These are phyloP conservation scores for Chenopodium formosanum DNA, from an alignment of 148 eudicot species.

Conservation along the genomic window DNA sequence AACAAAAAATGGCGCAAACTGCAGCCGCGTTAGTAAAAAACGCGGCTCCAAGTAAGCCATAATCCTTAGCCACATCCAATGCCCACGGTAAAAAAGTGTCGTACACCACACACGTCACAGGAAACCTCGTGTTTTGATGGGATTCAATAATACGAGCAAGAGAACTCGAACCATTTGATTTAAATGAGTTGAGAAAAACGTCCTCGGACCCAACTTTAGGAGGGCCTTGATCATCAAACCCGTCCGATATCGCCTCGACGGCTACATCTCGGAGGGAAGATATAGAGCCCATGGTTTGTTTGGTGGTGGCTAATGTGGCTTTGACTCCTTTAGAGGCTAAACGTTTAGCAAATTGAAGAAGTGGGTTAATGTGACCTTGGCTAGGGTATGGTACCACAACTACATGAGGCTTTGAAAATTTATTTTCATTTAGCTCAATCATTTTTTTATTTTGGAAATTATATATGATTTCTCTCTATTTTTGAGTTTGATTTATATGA, in stretches of 20 bases:
- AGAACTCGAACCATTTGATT: slow-evolving; percentile 41
- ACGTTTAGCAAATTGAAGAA: slow-evolving; percentile 71
- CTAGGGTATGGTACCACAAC: slow-evolving; percentile 56
- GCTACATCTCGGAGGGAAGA: slow-evolving; percentile 18
- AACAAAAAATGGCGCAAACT: slow-evolving; percentile 41
- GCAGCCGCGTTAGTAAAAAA: slow-evolving; percentile 65
- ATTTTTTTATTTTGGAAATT: not conserved
- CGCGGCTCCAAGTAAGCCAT: slow-evolving; percentile 46
- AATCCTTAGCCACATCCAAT: slow-evolving; percentile 53
- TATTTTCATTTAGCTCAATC: not conserved
- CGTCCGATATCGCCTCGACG: slow-evolving; percentile 63
- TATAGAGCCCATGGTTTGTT: slow-evolving; percentile 35
- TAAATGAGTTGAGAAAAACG: slow-evolving; percentile 38
- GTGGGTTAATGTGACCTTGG: slow-evolving; percentile 82
- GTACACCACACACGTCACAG: slow-evolving; percentile 51
- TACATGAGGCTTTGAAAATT: slow-evolving; percentile 31
- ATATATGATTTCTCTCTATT: too few relatives aligned
- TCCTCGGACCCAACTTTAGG: slow-evolving; percentile 27
- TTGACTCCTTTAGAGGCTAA: slow-evolving; percentile 53
- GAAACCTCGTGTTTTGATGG: slow-evolving; percentile 26
- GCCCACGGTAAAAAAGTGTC: slow-evolving; percentile 72
- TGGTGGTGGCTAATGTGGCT: slow-evolving; percentile 57
- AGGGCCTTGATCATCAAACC: slow-evolving; percentile 36
- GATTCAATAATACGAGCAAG: slow-evolving; percentile 33
- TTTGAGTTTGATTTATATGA: too few relatives aligned